Evolutionary conservation across 345 rosid species (phyloP), one percentile per base, ranked within the genome.

Genomic region (Sonneratia alba): DNA sequence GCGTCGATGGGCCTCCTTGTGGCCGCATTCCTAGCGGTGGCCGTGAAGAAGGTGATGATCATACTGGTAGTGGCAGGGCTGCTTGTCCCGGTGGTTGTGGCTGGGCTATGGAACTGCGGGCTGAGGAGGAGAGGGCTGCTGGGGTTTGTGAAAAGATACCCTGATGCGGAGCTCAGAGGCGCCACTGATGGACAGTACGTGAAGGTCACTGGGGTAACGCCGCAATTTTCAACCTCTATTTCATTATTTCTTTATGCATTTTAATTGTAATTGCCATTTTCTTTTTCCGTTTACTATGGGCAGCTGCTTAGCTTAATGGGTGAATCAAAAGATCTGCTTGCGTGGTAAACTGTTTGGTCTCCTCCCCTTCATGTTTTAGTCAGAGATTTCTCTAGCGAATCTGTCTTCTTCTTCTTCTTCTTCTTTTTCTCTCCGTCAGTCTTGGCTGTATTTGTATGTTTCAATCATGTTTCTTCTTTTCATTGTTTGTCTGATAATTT

Each of bases 141-240:
- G 77, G 82, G 86, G 72, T 89, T 76, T 83, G 82, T 93, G 63
- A 80, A 72, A 69, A 83, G 83, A 72, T 86, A 84, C 75, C 93
- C 96, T 6, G 95, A 93, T 79, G 86, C 93, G 48, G 97, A 86
- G 83, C 97, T 91, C 73, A 87, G 98, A 85, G 93, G 92, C 49
- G 97, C 98, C 51, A 77, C 83, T 72, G 97, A 93, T 86, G 98
- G 98, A 45, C 97, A 91, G 70, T 83, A 85, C 71, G 95, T 93
- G 65, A 93, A 91, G 82, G 91, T 93, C 76, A 91, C 97, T 16
- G 98, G 98, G 89, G 98, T 91, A 88, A 79, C 49, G 40, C 55
- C 40, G 64, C 70, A 66, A 53, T 36, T 51, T 64, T 40, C 48
- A 7, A 9, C 32, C 56, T 63, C 4, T 4, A 38, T 66, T 24